phyloP scores from a whole-genome alignment of 2,329 filamentous ascomycete species.

The Saccharata proteae region DNA sequence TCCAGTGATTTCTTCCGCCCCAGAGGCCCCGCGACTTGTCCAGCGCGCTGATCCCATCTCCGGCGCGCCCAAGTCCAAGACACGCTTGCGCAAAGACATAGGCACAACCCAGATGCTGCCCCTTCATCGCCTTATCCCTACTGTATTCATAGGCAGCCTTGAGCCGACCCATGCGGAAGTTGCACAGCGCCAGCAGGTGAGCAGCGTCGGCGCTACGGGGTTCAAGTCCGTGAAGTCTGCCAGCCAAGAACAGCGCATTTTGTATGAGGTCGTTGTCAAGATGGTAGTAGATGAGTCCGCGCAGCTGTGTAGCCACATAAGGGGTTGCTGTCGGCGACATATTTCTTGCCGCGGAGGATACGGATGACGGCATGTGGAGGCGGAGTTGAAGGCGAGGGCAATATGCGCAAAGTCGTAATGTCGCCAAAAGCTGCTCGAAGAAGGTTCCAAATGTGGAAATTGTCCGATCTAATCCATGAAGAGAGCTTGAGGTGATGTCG shows the following conservation, averaged over 20 bases:
- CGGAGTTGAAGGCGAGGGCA: no score
- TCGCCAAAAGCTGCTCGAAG: no score
- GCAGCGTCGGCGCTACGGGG: slow-evolving; percentile 66
- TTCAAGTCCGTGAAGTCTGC: slow-evolving; percentile 75
- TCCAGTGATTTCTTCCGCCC: slow-evolving; percentile 63
- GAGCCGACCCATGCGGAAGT: slow-evolving; percentile 69
- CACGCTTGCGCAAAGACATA: slow-evolving; percentile 90
- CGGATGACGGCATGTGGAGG: not conserved
- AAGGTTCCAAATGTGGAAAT: no score
- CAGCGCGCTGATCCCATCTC: slow-evolving; percentile 70
- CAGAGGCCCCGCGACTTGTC: slow-evolving; percentile 73
- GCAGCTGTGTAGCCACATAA: slow-evolving; percentile 47
- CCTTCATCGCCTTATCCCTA: slow-evolving; percentile 57
- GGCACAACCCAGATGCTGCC: slow-evolving; percentile 70
- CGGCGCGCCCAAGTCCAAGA: slow-evolving; percentile 62
- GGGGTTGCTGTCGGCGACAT: slow-evolving; percentile 43
- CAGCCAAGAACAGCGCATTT: slow-evolving; percentile 88
- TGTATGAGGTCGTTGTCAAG: slow-evolving; percentile 83
- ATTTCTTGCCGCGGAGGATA: slow-evolving; percentile 9
- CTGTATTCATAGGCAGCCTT: slow-evolving; percentile 78
- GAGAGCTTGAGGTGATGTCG: no score
- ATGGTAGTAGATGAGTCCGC: slow-evolving; percentile 56
- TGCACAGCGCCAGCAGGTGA: slow-evolving; percentile 74
- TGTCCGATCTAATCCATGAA: no score
- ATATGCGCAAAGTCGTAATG: no score